A percentile compares a stretch with the other conserved stretches of the same genome.
Conservation (phyloP, 2,329 filamentous ascomycete species). For the Colletotrichum higginsianum region DNA sequence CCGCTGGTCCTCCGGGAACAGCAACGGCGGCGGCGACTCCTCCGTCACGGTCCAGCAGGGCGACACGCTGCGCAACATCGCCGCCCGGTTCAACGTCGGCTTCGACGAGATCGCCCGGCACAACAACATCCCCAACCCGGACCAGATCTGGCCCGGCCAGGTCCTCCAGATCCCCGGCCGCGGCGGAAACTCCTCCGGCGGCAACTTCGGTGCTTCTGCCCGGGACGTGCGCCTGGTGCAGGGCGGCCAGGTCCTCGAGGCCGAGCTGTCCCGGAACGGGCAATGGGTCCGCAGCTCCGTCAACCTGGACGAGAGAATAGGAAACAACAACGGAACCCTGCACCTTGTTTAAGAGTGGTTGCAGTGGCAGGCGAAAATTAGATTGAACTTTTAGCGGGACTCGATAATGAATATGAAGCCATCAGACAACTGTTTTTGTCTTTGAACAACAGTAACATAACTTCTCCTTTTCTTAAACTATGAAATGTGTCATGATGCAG, state of each 20-base stretch:
- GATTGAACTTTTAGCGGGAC: conserved; percentile 15
- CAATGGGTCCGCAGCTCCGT: conserved; percentile 51
- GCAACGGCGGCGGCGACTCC: conserved; percentile 44
- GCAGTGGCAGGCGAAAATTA: not conserved
- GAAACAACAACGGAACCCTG: conserved; percentile 50
- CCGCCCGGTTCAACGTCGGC: conserved; percentile 49
- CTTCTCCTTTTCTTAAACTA: too few relatives aligned
- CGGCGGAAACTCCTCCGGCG: conserved; percentile 41
- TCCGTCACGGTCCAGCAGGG: conserved; percentile 57
- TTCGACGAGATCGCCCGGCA: conserved; percentile 57
- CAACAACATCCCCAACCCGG: conserved; percentile 58
- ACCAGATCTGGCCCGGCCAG: conserved; percentile 61
- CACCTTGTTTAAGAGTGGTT: conserved; percentile 5
- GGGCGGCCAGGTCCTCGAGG: conserved; percentile 53
- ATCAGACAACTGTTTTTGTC: not conserved
- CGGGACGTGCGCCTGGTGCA: conserved; percentile 55
- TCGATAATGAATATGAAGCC: not conserved
- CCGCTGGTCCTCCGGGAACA: conserved; percentile 49
- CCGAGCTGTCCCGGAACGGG: conserved; percentile 50
- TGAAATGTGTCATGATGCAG: not conserved
- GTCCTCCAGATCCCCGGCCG: conserved; percentile 53
- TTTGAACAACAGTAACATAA: not conserved
- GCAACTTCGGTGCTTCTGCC: conserved; percentile 54
- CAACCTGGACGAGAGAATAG: conserved; percentile 53
- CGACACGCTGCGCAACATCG: conserved; percentile 59